Conservation (phyloP, 2,329 filamentous ascomycete genomes). For the Pseudogymnoascus destructans region DNA sequence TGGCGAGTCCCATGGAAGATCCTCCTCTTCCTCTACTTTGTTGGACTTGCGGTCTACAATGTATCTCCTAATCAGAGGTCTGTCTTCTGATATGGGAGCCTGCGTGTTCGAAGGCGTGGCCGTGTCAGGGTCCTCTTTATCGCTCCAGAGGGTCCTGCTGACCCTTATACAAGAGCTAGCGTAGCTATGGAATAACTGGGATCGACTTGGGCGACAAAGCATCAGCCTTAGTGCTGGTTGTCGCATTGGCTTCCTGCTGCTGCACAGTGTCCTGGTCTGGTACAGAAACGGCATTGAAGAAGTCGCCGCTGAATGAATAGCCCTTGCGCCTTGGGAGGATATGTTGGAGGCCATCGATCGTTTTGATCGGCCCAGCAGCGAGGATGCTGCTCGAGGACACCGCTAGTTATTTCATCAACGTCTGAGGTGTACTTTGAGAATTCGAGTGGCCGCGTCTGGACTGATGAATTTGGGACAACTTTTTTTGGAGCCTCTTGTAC, state of each 20-base stretch:
- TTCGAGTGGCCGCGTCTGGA: not conserved
- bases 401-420: not conserved
- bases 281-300: slow-evolving; percentile 56
- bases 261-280: slow-evolving; percentile 50
- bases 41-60: slow-evolving; percentile 2
- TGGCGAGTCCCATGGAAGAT: not conserved
- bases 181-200: not conserved
- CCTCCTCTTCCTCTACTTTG: not conserved
- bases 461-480: not conserved
- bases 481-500: slow-evolving; percentile 7
- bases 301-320: slow-evolving; percentile 28
- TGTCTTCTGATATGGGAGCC: not conserved
- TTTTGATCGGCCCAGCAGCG: not conserved
- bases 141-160: not conserved
- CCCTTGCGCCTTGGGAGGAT: slow-evolving; percentile 11
- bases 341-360: slow-evolving; percentile 13
- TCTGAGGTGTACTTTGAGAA: not conserved
- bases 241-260: not conserved
- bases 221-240: not conserved
- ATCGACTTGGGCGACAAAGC: not conserved
- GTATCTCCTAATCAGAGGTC: slow-evolving; percentile 1
- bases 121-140: not conserved
- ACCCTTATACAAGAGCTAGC: not conserved
- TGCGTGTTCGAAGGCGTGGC: not conserved
- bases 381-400: not conserved